Evolutionary conservation across 1,284 basidiomycete species (phyloP), one percentile per base, ranked within the genome.

Genomic region (Heliocybe sulcata): DNA sequence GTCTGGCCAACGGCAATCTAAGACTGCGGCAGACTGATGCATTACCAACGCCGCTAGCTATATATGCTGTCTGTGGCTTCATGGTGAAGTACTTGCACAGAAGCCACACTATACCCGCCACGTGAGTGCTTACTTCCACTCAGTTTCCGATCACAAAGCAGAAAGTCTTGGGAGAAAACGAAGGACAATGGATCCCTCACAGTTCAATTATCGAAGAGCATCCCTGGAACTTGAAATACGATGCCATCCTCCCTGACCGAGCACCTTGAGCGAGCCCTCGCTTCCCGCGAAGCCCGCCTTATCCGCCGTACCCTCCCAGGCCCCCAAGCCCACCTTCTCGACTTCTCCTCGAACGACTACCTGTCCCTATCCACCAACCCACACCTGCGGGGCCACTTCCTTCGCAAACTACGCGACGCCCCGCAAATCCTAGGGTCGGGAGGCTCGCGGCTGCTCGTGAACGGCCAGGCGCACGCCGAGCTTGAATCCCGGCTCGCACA

Each of bases 321-420:
- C 60, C 76, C 52, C 65, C 69, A 23, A 66, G 68, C 56, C 64
- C 68, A 65, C 55, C 71, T 74, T n/a, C 71, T 80, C 57, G 93
- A 96, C 67, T 94, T 95, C 69, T 88, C 80, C 29, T 90, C 92
- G 12, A 98, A 98, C 71, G 95, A 98, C 73, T 98, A 98, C 70
- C 86, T 98, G 56, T 94, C 92, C 0, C 77, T 99, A 23, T 77
- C 92, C 0, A 71, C 74, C 2, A 90, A 85, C 0, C 59, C 74
- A 0, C 59, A 63, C 16, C 77, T 96, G 6, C 83, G 85, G 45
- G 47, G 66, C 0, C 69, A 69, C 11, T 86, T 92, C 61, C 75
- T 94, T 47, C 26, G 63, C 2, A 77, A 81, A 56, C 75, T 94
- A 1, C 56, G 69, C 2, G 54, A 58, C 0, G 71, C 81, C 0